Percentiles rank a stretch among this genome's conserved stretches.
phyloP scores from a whole-genome alignment of 2,329 filamentous ascomycete species.

The Curvularia lunata region DNA sequence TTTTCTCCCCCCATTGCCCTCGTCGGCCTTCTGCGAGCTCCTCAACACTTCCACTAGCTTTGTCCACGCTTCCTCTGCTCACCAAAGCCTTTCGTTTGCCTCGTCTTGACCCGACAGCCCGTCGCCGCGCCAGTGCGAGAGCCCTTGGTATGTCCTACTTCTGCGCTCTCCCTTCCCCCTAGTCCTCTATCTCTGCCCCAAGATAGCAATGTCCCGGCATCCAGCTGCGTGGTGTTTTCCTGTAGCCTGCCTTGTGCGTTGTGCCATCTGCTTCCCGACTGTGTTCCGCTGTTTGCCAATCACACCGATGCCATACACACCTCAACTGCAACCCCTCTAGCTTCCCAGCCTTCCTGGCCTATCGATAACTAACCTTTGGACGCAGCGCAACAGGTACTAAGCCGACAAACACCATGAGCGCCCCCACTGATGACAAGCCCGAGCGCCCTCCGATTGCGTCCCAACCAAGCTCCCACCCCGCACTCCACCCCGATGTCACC shows the following conservation, averaged over 20 bases:
- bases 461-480: conserved; percentile 46
- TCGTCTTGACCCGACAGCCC: neutral
- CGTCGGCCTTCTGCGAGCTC: conserved; percentile 8
- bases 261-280: neutral
- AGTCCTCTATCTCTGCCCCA: neutral
- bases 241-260: neutral
- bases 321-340: conserved; percentile 9
- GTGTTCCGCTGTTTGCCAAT: conserved; percentile 14
- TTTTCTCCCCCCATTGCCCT: conserved; percentile 23
- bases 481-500: conserved; percentile 48
- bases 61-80: neutral
- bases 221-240: conserved; percentile 12
- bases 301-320: conserved; percentile 4
- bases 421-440: conserved; percentile 30
- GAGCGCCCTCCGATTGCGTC: conserved; percentile 33
- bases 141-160: conserved; percentile 7
- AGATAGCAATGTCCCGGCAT: conserved; percentile 4
- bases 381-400: conserved; percentile 32
- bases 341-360: conserved; percentile 3
- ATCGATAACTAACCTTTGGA: conserved; percentile 22
- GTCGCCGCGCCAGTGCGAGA: conserved; percentile 11
- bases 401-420: conserved; percentile 31
- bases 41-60: conserved; percentile 4
- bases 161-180: conserved; percentile 14
- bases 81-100: neutral